Conservation (phyloP, 2,329 filamentous ascomycete species). For the Tolypocladium sp. region DNA sequence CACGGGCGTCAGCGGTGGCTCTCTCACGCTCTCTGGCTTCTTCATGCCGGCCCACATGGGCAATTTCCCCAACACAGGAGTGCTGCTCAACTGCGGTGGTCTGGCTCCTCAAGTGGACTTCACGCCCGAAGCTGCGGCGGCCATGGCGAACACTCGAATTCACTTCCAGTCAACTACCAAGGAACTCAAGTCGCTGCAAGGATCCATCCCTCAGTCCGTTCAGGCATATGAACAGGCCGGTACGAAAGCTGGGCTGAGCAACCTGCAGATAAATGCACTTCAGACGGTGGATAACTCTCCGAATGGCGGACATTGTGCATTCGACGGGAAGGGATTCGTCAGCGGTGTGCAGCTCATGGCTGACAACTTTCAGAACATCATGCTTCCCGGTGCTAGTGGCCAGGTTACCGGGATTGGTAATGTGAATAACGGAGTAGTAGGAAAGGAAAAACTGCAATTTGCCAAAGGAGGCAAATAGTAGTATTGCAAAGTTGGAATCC, state of each 20-base stretch:
- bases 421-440: conserved; percentile 28
- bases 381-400: conserved; percentile 40
- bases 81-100: conserved; percentile 47
- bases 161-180: conserved; percentile 47
- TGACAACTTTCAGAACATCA: conserved; percentile 40
- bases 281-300: conserved; percentile 50
- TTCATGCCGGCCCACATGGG: conserved; percentile 48
- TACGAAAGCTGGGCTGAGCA: conserved; percentile 29
- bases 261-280: conserved; percentile 35
- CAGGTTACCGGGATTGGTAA: conserved; percentile 38
- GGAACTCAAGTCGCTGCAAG: conserved; percentile 40
- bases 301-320: conserved; percentile 47
- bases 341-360: conserved; percentile 49
- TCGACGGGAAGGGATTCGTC: conserved; percentile 44
- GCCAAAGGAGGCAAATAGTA: neutral
- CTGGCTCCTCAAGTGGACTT: conserved; percentile 44
- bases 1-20: conserved; percentile 47
- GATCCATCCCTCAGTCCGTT: conserved; percentile 39
- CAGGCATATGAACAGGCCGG: conserved; percentile 41
- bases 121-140: conserved; percentile 25
- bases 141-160: conserved; percentile 37
- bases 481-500: neutral
- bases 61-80: conserved; percentile 38
- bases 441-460: conserved; percentile 4
- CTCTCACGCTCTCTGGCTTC: conserved; percentile 44